Evolutionary conservation across 352 stramenopile genomes (phyloP), one percentile per base, ranked within the genome.

Genomic region (Phytophthora podocarpi): DNA sequence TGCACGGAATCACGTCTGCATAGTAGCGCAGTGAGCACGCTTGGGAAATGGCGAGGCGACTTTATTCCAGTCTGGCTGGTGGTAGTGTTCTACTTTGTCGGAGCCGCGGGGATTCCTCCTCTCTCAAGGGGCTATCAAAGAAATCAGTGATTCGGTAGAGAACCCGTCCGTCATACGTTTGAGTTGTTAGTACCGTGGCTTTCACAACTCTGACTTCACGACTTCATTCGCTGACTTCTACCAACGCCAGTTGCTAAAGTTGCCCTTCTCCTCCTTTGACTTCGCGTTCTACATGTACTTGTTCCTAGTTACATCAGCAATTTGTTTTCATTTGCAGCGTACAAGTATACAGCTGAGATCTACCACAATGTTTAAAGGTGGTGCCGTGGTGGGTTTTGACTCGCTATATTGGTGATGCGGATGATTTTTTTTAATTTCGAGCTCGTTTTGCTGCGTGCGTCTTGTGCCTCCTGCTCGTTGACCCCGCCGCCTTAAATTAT

Each of bases 321-420:
- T 45, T 35, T n/a, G 52, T 43, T 12, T 63, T 60, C n/a, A 31
- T 59, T 7, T 30, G n/a, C n/a, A n/a, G n/a, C n/a, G n/a, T 81
- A 37, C n/a, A n/a, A n/a, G n/a, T n/a, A n/a, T 59, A 48, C 45
- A 32, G 15, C 51, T 71, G 62, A 49, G 20, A 62, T 24, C 16
- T 12, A 3, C 35, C 62, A 11, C 42, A 27, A 18, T 52, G 65
- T 16, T 15, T 56, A 11, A 52, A 67, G 27, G 45, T 64, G 5
- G 13, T 60, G 3, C 65, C 53, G 1, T 63, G 47, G 48, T 72
- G 31, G 64, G 16, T 59, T n/a, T 81, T 57, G 71, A 66, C 72
- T 23, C 58, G 64, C n/a, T 77, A 79, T 52, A 15, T 37, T 83
- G 2, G 74, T 75, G 46, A 56, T 59, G 26, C 20, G 43, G 6